Percentiles rank a stretch among this genome's conserved stretches.
phyloP scores from a whole-genome alignment of 371 early-diverging fungal species.

The Mucor ambiguus region DNA sequence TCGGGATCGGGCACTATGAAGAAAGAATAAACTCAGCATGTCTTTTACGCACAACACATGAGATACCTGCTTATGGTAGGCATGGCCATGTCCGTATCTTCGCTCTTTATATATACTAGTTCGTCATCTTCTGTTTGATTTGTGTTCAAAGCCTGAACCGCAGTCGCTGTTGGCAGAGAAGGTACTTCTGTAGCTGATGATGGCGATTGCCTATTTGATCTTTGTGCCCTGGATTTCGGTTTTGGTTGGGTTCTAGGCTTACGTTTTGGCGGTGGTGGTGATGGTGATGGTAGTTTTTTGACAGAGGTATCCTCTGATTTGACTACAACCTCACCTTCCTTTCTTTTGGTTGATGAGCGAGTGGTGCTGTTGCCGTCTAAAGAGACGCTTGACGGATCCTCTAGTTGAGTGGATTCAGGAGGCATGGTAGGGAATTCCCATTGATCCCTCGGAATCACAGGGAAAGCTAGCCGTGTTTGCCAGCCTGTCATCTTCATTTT shows the following conservation, averaged over 20 bases:
- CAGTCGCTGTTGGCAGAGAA: neutral
- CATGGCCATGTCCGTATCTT: neutral
- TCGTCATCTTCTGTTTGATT: neutral
- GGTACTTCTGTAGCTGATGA: neutral
- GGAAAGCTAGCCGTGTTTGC: neutral
- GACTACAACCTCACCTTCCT: neutral
- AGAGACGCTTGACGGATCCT: neutral
- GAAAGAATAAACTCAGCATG: neutral
- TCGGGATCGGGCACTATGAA: neutral
- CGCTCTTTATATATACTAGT: neutral
- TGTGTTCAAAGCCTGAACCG: neutral
- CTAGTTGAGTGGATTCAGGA: neutral
- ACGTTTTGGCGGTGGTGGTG: neutral
- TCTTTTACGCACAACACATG: neutral
- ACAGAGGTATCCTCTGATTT: neutral
- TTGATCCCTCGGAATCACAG: neutral
- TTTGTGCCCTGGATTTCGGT: neutral
- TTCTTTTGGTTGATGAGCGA: neutral
- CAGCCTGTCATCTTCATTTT: conserved; percentile 5
- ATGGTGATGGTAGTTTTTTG: neutral
- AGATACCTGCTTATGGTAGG: neutral
- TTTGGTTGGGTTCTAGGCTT: neutral
- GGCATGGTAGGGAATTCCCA: neutral
- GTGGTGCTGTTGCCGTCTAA: neutral
- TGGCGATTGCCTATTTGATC: neutral